Evolutionary conservation across 306 rosid genomes (phyloP).

Genomic region (Gastrolobium bilobum): DNA sequence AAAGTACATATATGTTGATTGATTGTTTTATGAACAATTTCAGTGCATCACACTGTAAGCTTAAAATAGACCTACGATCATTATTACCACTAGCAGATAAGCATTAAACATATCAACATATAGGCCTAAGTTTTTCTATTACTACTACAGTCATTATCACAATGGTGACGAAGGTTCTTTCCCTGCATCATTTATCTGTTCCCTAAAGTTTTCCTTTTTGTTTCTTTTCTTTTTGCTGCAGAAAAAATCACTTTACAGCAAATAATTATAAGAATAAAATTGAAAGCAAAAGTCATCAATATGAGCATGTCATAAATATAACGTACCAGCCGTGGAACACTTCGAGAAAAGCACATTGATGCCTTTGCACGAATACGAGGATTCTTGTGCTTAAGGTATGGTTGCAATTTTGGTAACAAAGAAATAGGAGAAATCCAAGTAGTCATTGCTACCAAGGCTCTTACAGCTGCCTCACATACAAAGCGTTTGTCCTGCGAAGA

Average conservation of each 20-base stretch:
- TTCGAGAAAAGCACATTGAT: slow-evolving; percentile 84
- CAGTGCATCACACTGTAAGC: no score
- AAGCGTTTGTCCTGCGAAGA: slow-evolving; percentile 98
- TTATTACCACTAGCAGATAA: no score
- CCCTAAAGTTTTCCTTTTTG: background rate
- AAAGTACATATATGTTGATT: no score
- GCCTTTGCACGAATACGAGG: slow-evolving; percentile 98
- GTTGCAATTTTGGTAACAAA: slow-evolving; percentile 89
- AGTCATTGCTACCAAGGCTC: slow-evolving; percentile 88
- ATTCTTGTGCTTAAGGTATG: slow-evolving; percentile 83
- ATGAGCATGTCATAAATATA: slow-evolving; percentile 34
- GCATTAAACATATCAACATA: no score
- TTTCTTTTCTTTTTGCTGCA: slow-evolving; percentile 14
- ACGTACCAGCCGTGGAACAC: slow-evolving; percentile 90
- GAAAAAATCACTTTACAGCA: slow-evolving; percentile 1
- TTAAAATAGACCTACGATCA: no score
- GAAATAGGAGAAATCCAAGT: slow-evolving; percentile 77
- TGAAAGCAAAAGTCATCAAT: slow-evolving; percentile 1
- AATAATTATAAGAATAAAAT: background rate
- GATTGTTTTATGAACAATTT: no score
- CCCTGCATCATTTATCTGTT: slow-evolving; percentile 36
- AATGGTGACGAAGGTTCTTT: slow-evolving; percentile 13
- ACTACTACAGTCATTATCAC: background rate
- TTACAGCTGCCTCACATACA: slow-evolving; percentile 98
- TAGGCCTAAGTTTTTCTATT: no score